Percentiles rank a stretch among this genome's conserved stretches.
phyloP scores from a whole-genome alignment of 192 early-diverging fungal genomes.

The Polychytrium aggregatum region DNA sequence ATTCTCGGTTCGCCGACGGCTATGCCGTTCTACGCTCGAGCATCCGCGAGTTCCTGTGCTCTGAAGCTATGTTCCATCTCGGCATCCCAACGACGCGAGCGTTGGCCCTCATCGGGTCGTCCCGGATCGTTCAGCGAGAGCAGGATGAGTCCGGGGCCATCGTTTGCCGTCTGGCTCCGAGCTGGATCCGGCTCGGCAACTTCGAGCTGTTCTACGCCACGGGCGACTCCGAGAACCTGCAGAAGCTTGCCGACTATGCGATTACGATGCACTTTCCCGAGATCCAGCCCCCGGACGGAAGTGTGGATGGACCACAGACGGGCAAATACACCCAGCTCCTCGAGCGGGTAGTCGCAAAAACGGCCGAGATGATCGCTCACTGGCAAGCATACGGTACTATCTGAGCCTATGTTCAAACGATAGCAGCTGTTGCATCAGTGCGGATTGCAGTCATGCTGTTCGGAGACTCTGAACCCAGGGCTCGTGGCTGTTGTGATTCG shows the following conservation, averaged over 20 bases:
- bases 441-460: too few relatives aligned
- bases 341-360: slow-evolving; percentile 40
- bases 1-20: slow-evolving; percentile 78
- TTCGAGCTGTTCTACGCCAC: slow-evolving; percentile 74
- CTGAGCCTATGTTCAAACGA: too few relatives aligned
- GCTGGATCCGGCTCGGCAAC: slow-evolving; percentile 79
- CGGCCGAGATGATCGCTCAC: slow-evolving; percentile 60
- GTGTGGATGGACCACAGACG: slow-evolving; percentile 6
- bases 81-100: slow-evolving; percentile 70
- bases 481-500: too few relatives aligned
- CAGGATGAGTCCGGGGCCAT: slow-evolving; percentile 61
- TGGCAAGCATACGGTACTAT: too few relatives aligned
- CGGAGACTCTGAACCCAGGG: too few relatives aligned
- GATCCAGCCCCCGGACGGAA: too few relatives aligned
- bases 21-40: slow-evolving; percentile 78
- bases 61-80: slow-evolving; percentile 62
- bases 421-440: too few relatives aligned
- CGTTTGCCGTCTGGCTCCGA: slow-evolving; percentile 53
- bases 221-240: slow-evolving; percentile 39
- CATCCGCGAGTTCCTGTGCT: slow-evolving; percentile 72
- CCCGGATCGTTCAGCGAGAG: slow-evolving; percentile 49
- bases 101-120: slow-evolving; percentile 52
- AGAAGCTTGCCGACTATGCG: slow-evolving; percentile 61
- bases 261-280: slow-evolving; percentile 43
- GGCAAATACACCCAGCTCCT: too few relatives aligned